Conservation (phyloP, 2,329 filamentous ascomycete genomes). For the Exophiala calicioides region DNA sequence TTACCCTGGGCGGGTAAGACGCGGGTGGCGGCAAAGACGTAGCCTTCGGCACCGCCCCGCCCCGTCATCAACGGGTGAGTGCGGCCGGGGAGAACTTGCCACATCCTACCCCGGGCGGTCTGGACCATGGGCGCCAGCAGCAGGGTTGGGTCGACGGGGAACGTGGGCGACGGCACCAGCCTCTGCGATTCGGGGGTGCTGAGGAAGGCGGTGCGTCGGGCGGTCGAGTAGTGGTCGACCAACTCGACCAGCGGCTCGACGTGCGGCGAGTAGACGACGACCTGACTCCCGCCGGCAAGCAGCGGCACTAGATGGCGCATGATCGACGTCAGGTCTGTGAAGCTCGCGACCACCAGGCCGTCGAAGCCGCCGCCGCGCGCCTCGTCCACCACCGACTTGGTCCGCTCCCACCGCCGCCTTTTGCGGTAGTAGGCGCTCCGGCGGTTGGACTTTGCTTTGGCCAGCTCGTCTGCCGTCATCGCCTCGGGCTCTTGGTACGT, state of each 20-base stretch:
- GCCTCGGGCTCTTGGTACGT: constrained; percentile 68
- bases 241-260: constrained; percentile 77
- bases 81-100: constrained; percentile 88
- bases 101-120: constrained; percentile 73
- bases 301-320: constrained; percentile 76
- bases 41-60: constrained; percentile 84
- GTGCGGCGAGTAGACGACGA: constrained; percentile 81
- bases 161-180: constrained; percentile 60
- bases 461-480: constrained; percentile 62
- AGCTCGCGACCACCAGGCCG: constrained; percentile 77
- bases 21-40: constrained; percentile 78
- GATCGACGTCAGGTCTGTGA: constrained; percentile 77
- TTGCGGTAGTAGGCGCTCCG: constrained; percentile 87
- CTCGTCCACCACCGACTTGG: constrained; percentile 70
- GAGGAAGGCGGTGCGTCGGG: constrained; percentile 72
- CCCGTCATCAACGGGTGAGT: constrained; percentile 95
- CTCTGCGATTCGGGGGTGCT: constrained; percentile 14
- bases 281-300: constrained; percentile 76
- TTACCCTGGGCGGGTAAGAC: constrained; percentile 74
- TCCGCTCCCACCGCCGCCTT: constrained; percentile 75
- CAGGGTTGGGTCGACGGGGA: constrained; percentile 82
- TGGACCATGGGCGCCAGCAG: constrained; percentile 79
- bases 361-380: constrained; percentile 76
- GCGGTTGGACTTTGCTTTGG: constrained; percentile 75
- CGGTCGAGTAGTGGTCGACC: constrained; percentile 81